Base-by-base conservation (phyloP, 805 yeast species). In the Wickerhamiella parazyma region DNA sequence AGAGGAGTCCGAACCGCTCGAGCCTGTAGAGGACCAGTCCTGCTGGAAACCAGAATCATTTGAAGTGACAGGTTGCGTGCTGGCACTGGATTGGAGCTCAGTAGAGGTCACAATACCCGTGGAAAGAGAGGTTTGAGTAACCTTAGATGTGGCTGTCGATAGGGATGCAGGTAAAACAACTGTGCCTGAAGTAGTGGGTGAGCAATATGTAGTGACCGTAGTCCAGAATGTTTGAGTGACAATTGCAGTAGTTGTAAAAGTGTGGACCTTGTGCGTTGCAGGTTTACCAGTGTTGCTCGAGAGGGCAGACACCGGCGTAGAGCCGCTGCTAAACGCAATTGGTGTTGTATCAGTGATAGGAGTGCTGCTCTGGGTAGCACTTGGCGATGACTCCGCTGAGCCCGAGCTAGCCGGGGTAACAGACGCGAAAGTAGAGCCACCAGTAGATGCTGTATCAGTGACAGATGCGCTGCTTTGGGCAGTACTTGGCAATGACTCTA, bases 161-260 rank as follows among this genome's bases (percentile, higher is more conserved):
- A 34, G 18, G 2, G 44, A 41, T 2, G 44, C 38, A 11, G 44
- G 44, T 11, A 41, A 24, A 26, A 38, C 34, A 12, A 36, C 29
- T 9, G 38, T 22, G 4, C 34, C 38, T 2, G 14, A 14, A 11
- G 28, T 21, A 20, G 38, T n/a, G 8, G 38, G 35, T 2, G 44
- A 34, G 44, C 38, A 41, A 35, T 26, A 41, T 11, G 38, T 25
- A 11, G 38, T 41, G 11, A 34, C 28, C 3, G 38, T 34, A n/a
- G 44, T 34, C 38, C 44, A 41, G 34, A 28, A 41, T n/a, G 44
- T 41, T n/a, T 33, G 29, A 6, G 26, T 26, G 10, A 20, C 38
- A 8, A 21, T 24, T 12, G 34, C 34, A 25, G 35, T 29, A 16
- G 44, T 41, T 8, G 35, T 41, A 9, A 8, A 19, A 18, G 44